These are phyloP conservation scores for Aureobasidium vineae DNA, from an alignment of 2,329 filamentous ascomycete species.

Conservation along the genomic window DNA sequence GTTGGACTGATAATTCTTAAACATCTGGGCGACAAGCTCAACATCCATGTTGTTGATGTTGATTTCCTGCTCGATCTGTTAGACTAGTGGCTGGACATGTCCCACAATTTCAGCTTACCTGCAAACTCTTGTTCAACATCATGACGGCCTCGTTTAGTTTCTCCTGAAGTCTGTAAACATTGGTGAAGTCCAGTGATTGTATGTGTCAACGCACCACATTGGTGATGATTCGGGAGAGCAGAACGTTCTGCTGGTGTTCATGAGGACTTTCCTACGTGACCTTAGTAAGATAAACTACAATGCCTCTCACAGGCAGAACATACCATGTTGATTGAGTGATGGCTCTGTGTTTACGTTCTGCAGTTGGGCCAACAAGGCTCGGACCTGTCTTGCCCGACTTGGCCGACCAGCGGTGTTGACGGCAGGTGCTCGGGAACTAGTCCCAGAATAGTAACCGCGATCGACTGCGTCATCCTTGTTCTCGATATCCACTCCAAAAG, in stretches of 20 bases:
- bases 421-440: conserved; percentile 9
- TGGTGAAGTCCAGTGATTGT: neutral
- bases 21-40: conserved; percentile 97
- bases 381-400: conserved; percentile 13
- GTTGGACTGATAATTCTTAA: conserved; percentile 99
- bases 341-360: conserved; percentile 17
- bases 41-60: conserved; percentile 99
- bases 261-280: conserved; percentile 78
- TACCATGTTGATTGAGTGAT: conserved; percentile 15
- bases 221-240: conserved; percentile 92
- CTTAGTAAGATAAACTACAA: neutral
- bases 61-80: conserved; percentile 66
- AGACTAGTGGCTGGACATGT: neutral
- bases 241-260: conserved; percentile 91
- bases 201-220: conserved; percentile 73
- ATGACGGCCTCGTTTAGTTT: conserved; percentile 95
- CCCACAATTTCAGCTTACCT: conserved; percentile 53
- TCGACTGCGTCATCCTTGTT: conserved; percentile 12
- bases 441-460: conserved; percentile 1
- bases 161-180: conserved; percentile 60
- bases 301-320: neutral
- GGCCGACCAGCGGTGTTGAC: conserved; percentile 1
- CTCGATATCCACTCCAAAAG: conserved; percentile 12
- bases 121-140: conserved; percentile 87
- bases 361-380: neutral